Conservation (phyloP, 768 basidiomycete genomes). For the Aureoboletus auriporus region DNA sequence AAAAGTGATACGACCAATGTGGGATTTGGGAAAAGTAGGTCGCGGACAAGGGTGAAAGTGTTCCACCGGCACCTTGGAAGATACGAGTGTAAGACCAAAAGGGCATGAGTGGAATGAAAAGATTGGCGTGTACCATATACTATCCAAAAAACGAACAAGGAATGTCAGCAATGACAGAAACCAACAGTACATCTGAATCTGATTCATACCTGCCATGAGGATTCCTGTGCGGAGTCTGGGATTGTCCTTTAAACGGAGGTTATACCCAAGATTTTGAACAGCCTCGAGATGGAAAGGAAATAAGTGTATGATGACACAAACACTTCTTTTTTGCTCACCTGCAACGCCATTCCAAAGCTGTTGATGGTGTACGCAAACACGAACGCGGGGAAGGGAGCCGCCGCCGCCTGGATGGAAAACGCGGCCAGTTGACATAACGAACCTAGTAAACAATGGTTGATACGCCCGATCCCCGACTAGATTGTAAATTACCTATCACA, state of each 20-base stretch:
- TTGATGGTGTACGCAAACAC: slow-evolving; percentile 39
- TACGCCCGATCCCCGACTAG: slow-evolving; percentile 25
- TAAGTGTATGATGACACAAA: slow-evolving; percentile 22
- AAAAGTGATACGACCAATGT: slow-evolving; percentile 77
- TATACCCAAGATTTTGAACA: slow-evolving; percentile 41
- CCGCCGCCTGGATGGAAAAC: slow-evolving; percentile 35
- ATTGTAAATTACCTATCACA: slow-evolving; percentile 36
- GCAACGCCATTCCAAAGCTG: slow-evolving; percentile 43
- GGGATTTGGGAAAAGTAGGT: slow-evolving; percentile 71
- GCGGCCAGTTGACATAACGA: slow-evolving; percentile 21
- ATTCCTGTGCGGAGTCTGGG: slow-evolving; percentile 34
- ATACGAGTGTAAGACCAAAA: background rate
- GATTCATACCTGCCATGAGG: slow-evolving; percentile 39
- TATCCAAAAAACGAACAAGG: background rate
- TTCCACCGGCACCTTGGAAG: slow-evolving; percentile 55
- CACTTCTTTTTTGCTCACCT: slow-evolving; percentile 31
- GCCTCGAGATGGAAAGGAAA: slow-evolving; percentile 21
- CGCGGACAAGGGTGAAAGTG: slow-evolving; percentile 67
- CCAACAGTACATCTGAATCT: slow-evolving; percentile 38
- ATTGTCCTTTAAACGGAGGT: slow-evolving; percentile 35
- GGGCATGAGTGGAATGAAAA: too few species aligned
- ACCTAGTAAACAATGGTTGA: background rate
- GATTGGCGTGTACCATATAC: slow-evolving; percentile 26
- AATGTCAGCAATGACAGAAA: slow-evolving; percentile 13
- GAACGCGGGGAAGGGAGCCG: slow-evolving; percentile 44